These are phyloP conservation scores for Quercus bicolor DNA, from an alignment of 306 rosid species.

Conservation along the genomic window DNA sequence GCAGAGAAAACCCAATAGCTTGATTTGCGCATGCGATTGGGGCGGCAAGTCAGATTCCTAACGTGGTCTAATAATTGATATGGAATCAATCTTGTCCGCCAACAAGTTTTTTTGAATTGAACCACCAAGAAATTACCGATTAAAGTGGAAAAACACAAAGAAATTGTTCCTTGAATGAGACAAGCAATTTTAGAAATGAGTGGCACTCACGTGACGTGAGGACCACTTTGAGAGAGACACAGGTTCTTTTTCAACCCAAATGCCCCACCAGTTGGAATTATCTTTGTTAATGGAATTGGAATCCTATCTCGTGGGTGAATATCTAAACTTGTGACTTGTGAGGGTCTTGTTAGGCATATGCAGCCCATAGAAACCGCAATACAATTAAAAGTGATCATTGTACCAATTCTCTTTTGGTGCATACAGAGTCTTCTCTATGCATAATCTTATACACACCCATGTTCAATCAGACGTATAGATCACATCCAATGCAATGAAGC, in stretches of 20 bases:
- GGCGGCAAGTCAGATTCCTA: background rate
- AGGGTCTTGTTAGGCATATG: background rate
- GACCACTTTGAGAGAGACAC: background rate
- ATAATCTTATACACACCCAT: no score
- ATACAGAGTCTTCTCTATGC: background rate
- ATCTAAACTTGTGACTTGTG: background rate
- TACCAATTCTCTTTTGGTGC: background rate
- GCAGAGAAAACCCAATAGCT: background rate
- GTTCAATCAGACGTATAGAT: no score
- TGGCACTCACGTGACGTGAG: background rate
- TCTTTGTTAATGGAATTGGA: background rate
- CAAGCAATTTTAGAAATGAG: background rate
- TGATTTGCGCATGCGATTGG: background rate
- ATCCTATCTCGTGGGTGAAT: conserved; percentile 12
- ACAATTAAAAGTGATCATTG: background rate
- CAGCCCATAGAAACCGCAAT: background rate
- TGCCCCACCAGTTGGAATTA: background rate
- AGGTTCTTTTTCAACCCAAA: background rate
- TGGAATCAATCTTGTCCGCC: conserved; percentile 10
- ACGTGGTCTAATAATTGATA: conserved; percentile 1
- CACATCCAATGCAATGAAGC: no score
- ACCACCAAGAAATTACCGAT: background rate
- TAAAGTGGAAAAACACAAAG: background rate
- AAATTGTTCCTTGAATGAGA: background rate
- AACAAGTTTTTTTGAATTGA: no score